Evolutionary conservation across 768 basidiomycete genomes (phyloP), one percentile per base, ranked within the genome.

Genomic region (Leccinum fibrillosum): DNA sequence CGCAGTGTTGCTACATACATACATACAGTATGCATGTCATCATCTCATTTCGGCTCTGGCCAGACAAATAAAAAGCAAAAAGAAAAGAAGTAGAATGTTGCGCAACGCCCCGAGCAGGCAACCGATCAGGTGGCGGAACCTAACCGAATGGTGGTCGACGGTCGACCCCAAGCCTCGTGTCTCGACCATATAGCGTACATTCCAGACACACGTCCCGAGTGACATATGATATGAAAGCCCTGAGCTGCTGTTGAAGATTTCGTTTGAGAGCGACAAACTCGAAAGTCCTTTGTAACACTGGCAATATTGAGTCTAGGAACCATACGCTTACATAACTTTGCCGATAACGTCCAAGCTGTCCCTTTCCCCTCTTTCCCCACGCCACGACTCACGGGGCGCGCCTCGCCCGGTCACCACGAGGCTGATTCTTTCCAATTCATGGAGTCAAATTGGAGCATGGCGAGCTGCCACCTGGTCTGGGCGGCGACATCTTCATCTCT

Each of bases 181-280:
- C 28, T 37, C 39, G 39, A 39, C 17, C 39, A 17, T 12, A 44
- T 11, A 44, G 19, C 42, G 42, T 44, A 44, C 19, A 19, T 44
- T 77, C 78, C 39, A 79, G 73, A 57, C 75, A 67, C 88, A 88
- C 2, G 82, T 86, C 11, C 45, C 45, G 45, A 47, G 21, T 45
- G 21, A 13, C 45, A 45, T 45, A 11, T 44, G 10, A 39, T n/a
- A 39, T 35, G 13, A 15, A 7, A 15, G 34, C 13, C 13, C 32
- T 32, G 30, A 32, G 5, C 30, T 11, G 9, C n/a, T n/a, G 42
- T 19, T 44, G 10, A 44, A n/a, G 19, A 11, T 44, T 19, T 19
- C 42, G 9, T 44, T 44, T 44, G 42, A 44, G 42, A 42, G n/a
- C n/a, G 39, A 19, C 39, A 42, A 42, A n/a, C 39, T 42, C 15